Base-by-base conservation (phyloP, 2,329 filamentous ascomycete genomes). In the Alternaria infectoria region DNA sequence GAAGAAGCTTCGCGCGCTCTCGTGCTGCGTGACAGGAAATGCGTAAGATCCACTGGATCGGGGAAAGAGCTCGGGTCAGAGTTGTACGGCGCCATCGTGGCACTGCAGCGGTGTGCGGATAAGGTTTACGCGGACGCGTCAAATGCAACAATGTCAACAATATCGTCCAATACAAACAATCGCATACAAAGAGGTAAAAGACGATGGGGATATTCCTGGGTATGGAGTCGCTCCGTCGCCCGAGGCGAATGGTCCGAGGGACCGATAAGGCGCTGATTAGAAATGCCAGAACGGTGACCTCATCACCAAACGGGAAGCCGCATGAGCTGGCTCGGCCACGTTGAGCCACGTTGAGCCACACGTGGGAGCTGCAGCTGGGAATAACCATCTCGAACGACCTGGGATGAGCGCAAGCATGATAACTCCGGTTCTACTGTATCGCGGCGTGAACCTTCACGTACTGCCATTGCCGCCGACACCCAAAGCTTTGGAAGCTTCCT, bases 11-110 rank as follows among this genome's bases (percentile, higher is more conserved):
- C 71, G 9, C 93, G 86, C 50, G 87, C 86, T 74, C 86, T 89
- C 51, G 93, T 91, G 47, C 88, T 85, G 61, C 88, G 84, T 1
- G 92, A 94, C 70, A 90, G 90, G 76, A 94, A 90, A 77, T 97
- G 92, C 70, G 89, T 91, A 64, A 97, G 84, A 78, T 97, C 91
- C 69, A 89, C 82, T 6, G 94, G 93, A 61, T 78, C 76, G 54
- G 82, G 77, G 28, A 83, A 74, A 55, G 67, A 73, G 47, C 54
- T 65, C 44, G 74, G 72, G 59, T 77, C 70, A 23, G 66, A 64
- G 26, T 67, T 67, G 49, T 69, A 70, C 54, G 60, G 69, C 15
- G 72, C 67, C 75, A 77, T 77, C 46, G 63, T 54, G 54, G 12
- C 36, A 30, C 25, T 19, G n/a, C 43, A 51, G 30, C 19, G 17